phyloP scores from a whole-genome alignment of 768 basidiomycete genomes.

The Serpula lacrymans region DNA sequence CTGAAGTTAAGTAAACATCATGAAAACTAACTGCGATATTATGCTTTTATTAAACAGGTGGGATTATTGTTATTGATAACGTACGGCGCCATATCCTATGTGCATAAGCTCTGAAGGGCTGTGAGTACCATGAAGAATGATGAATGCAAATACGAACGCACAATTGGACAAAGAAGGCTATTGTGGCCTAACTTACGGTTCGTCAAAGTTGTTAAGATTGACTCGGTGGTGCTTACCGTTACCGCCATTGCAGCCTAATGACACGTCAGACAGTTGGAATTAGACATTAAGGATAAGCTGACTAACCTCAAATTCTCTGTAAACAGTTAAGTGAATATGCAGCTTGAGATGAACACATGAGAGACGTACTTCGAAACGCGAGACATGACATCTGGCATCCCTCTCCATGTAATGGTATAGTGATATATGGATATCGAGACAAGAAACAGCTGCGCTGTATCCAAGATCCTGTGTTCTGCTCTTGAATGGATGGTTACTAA shows the following conservation, averaged over 20 bases:
- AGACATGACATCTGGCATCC: constrained; percentile 18
- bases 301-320: no score
- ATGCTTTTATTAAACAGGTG: background rate
- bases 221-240: constrained; percentile 17
- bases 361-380: constrained; percentile 24
- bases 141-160: constrained; percentile 12
- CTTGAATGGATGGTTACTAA: background rate
- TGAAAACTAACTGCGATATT: constrained; percentile 26
- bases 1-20: constrained; percentile 24
- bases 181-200: constrained; percentile 19
- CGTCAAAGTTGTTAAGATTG: background rate
- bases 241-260: constrained; percentile 34
- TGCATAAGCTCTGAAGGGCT: constrained; percentile 27
- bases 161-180: constrained; percentile 35
- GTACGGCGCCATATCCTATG: constrained; percentile 36
- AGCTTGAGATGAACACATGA: no score
- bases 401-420: constrained; percentile 27
- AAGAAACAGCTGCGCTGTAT: constrained; percentile 25
- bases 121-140: background rate
- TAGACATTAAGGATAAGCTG: no score
- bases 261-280: no score
- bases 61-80: constrained; percentile 3
- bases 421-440: constrained; percentile 30
- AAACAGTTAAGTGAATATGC: no score
- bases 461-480: constrained; percentile 15